A percentile compares a stretch with the other conserved stretches of the same genome.
Evolutionary conservation across 208 protist species (phyloP).

Genomic region (Tetramitus jugosus): DNA sequence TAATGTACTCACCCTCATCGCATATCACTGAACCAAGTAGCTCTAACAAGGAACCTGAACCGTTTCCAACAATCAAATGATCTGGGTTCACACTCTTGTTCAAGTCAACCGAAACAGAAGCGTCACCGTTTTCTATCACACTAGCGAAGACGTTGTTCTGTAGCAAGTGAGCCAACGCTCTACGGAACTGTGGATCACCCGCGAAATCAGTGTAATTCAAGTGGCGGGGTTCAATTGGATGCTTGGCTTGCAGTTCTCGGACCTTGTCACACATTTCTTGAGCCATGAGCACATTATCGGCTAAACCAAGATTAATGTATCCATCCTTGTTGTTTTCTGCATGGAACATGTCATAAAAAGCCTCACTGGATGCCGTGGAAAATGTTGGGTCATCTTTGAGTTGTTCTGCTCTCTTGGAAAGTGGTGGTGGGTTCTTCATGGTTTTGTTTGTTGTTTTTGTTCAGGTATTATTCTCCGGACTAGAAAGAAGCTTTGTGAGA

Average conservation of each 20-base stretch:
- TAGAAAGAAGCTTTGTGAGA: no score
- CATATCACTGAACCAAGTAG: not conserved
- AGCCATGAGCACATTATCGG: not conserved
- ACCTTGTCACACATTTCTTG: not conserved
- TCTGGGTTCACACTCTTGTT: no score
- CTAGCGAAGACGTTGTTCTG: not conserved
- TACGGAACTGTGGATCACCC: not conserved
- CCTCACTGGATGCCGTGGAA: not conserved
- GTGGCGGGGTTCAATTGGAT: not conserved
- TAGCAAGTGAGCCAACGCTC: not conserved
- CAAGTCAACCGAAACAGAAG: no score
- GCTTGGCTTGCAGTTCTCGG: not conserved
- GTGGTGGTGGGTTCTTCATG: no score
- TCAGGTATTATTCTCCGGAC: no score
- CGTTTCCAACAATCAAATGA: not conserved
- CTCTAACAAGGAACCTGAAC: not conserved
- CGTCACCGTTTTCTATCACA: no score
- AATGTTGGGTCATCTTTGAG: no score
- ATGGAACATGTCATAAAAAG: not conserved
- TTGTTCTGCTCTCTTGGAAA: no score
- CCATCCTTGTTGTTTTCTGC: not conserved
- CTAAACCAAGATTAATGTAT: slow-evolving; percentile 1
- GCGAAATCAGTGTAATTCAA: not conserved
- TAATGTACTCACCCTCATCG: not conserved
- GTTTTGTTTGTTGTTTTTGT: no score